Percentiles rank a stretch among this genome's conserved stretches.
These are phyloP conservation scores for Suillus fuscotomentosus DNA, from an alignment of 768 basidiomycete species.

Conservation along the genomic window DNA sequence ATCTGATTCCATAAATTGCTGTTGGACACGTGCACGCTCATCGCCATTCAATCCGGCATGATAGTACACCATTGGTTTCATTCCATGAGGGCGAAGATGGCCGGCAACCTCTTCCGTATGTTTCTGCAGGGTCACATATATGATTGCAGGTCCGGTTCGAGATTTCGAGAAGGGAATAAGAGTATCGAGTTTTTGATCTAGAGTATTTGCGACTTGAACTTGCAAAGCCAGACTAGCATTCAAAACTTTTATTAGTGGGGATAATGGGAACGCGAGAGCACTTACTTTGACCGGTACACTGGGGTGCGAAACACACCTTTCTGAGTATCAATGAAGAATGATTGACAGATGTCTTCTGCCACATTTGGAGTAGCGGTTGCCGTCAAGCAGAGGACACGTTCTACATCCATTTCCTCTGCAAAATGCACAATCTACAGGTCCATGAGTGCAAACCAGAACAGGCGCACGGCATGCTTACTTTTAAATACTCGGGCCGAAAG, in stretches of 20 bases:
- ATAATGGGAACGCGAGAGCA: slow-evolving; percentile 2
- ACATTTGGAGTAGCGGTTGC: slow-evolving; percentile 45
- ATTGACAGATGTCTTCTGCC: slow-evolving; percentile 42
- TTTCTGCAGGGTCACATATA: slow-evolving; percentile 45
- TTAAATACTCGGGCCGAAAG: slow-evolving; percentile 40
- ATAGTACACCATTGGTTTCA: slow-evolving; percentile 37
- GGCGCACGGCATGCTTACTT: not conserved
- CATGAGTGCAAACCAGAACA: slow-evolving; percentile 20
- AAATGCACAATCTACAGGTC: slow-evolving; percentile 41
- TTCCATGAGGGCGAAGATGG: slow-evolving; percentile 21
- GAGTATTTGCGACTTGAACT: slow-evolving; percentile 30
- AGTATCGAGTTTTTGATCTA: slow-evolving; percentile 34
- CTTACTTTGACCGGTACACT: slow-evolving; percentile 44
- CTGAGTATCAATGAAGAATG: slow-evolving; percentile 39
- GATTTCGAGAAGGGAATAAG: slow-evolving; percentile 36
- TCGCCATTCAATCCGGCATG: slow-evolving; percentile 42
- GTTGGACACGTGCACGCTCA: slow-evolving; percentile 35
- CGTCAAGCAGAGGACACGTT: slow-evolving; percentile 44
- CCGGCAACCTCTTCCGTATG: slow-evolving; percentile 39
- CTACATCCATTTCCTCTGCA: slow-evolving; percentile 43
- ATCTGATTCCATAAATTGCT: slow-evolving; percentile 37
- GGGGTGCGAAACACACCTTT: slow-evolving; percentile 42
- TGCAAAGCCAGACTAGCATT: slow-evolving; percentile 33
- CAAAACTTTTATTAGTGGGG: not conserved
- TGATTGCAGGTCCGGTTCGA: slow-evolving; percentile 40